phyloP scores from a whole-genome alignment of 108 stramenopile species.

The Fragilariopsis cylindrus region DNA sequence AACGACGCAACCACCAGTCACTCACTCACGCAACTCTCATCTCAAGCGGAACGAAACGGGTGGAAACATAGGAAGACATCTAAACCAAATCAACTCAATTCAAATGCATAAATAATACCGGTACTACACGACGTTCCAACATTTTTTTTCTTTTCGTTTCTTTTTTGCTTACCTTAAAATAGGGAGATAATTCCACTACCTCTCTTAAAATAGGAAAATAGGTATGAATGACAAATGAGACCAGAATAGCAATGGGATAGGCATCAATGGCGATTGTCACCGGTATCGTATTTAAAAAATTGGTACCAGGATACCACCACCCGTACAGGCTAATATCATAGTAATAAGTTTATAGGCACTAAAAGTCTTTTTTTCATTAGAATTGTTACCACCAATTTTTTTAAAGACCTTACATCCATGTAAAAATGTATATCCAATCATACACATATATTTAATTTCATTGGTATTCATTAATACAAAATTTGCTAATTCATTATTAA shows the following conservation, averaged over 20 bases:
- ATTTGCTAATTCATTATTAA: slow-evolving; percentile 67
- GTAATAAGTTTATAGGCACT: slow-evolving; percentile 73
- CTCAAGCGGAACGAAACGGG: no score
- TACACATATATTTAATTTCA: slow-evolving; percentile 71
- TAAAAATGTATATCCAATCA: slow-evolving; percentile 79
- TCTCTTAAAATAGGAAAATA: slow-evolving; percentile 81
- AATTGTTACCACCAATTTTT: slow-evolving; percentile 14
- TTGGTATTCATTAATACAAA: slow-evolving; percentile 75
- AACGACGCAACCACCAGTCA: no score
- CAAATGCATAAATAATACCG: background rate
- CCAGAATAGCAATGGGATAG: slow-evolving; percentile 76
- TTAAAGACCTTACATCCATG: slow-evolving; percentile 83
- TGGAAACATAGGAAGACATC: no score
- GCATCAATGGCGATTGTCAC: slow-evolving; percentile 81
- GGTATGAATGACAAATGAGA: slow-evolving; percentile 69
- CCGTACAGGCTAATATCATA: slow-evolving; percentile 78
- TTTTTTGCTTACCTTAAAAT: slow-evolving; percentile 54
- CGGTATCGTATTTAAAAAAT: slow-evolving; percentile 75
- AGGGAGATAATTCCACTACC: slow-evolving; percentile 52
- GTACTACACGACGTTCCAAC: background rate
- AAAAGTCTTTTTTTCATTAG: slow-evolving; percentile 24
- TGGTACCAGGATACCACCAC: slow-evolving; percentile 90
- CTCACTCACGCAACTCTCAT: no score
- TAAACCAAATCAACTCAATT: background rate
- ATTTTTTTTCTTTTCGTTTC: no score